Evolutionary conservation across 371 early-diverging fungal genomes (phyloP).

Genomic region (Quaeritorhiza haematococci): DNA sequence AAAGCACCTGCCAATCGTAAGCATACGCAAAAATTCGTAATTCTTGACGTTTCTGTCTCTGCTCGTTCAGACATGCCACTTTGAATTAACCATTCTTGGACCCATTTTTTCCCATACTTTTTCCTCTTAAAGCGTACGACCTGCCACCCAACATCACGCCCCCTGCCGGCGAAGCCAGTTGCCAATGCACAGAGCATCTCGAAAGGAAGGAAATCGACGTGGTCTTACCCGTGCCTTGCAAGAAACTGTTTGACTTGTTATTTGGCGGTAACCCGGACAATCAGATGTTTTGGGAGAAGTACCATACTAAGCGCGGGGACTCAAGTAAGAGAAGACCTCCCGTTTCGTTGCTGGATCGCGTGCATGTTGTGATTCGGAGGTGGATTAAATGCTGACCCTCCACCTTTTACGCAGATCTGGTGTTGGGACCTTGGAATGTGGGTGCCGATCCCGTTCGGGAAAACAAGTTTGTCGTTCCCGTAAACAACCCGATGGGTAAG

Average conservation of each 20-base stretch:
- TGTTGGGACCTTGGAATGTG: neutral
- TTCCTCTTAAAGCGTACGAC: constrained; percentile 1
- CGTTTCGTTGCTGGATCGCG: neutral
- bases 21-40: no score
- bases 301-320: constrained; percentile 19
- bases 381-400: neutral
- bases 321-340: constrained; percentile 7
- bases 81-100: no score
- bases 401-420: neutral
- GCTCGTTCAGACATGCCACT: no score
- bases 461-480: constrained; percentile 30
- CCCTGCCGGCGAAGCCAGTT: constrained; percentile 48
- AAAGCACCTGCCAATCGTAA: no score
- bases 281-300: constrained; percentile 10
- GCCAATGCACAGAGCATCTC: constrained; percentile 56
- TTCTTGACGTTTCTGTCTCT: no score
- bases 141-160: constrained; percentile 31
- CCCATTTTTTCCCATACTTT: no score
- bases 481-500: constrained; percentile 44
- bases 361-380: neutral
- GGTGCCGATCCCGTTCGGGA: constrained; percentile 10
- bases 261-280: constrained; percentile 31
- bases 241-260: constrained; percentile 51
- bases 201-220: constrained; percentile 58
- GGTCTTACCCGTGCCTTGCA: constrained; percentile 54